These are phyloP conservation scores for Pancytospora philotis DNA, from an alignment of 371 early-diverging fungal genomes.

Conservation along the genomic window DNA sequence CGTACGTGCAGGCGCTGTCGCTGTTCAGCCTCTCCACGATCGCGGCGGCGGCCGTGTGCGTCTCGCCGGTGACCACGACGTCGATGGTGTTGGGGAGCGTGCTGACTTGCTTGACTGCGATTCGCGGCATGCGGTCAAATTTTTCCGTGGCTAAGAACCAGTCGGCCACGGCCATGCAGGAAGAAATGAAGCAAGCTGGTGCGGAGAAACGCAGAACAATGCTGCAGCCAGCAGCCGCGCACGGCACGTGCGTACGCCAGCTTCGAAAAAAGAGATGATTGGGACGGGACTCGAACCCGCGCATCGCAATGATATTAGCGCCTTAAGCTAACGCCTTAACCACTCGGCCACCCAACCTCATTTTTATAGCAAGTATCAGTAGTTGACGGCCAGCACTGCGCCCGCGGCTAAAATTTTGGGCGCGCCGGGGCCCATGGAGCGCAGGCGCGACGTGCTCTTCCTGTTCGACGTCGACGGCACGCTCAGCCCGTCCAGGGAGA, in stretches of 20 bases:
- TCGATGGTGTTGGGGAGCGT: constrained; percentile 40
- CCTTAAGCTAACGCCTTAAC: constrained; percentile 21
- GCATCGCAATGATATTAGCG: constrained; percentile 8
- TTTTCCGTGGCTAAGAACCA: too few relatives aligned
- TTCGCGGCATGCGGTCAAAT: neutral
- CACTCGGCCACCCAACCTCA: constrained; percentile 18
- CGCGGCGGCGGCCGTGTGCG: constrained; percentile 42
- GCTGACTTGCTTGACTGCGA: neutral
- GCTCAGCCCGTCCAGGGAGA: constrained; percentile 69
- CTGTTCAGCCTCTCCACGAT: constrained; percentile 33
- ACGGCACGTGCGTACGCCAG: too few relatives aligned
- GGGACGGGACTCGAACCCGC: constrained; percentile 17
- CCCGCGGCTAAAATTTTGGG: too few relatives aligned
- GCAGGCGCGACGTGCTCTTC: constrained; percentile 57
- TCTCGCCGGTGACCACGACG: constrained; percentile 33
- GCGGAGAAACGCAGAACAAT: too few relatives aligned
- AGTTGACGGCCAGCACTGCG: too few relatives aligned
- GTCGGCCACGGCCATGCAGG: too few relatives aligned
- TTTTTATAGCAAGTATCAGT: too few relatives aligned
- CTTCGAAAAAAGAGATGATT: constrained; percentile 9
- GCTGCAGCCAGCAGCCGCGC: too few relatives aligned
- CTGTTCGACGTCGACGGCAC: constrained; percentile 99
- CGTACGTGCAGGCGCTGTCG: constrained; percentile 38
- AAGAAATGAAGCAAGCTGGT: too few relatives aligned
- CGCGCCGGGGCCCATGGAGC: constrained; percentile 15